Base-by-base conservation (phyloP, 2,329 filamentous ascomycete species). In the Calonectria pauciramosa region DNA sequence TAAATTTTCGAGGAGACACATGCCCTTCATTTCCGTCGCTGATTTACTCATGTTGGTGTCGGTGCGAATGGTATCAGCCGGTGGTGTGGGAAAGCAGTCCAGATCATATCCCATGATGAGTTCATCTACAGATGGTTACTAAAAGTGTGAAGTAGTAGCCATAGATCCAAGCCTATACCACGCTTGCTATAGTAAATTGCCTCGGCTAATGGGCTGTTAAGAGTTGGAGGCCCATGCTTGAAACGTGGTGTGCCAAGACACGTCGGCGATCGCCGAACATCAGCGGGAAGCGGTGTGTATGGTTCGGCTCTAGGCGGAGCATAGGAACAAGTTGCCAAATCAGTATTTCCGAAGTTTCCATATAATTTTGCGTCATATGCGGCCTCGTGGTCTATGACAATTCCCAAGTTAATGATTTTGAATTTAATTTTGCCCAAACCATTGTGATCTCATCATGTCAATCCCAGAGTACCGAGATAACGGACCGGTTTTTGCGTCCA, bases 391-490 rank as follows among this genome's bases (percentile, higher is more conserved):
- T 47, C 13, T n/a, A 11, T n/a, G 11, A 10, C 20, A 47, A 47
- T 20, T 8, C 16, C 16, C 16, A 18, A 2, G 6, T 20, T 20
- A 16, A 16, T 8, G 38, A 2, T 41, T 18, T 41, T 38, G 14
- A 28, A 26, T 9, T 34, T 23, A 16, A 56, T 13, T 34, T n/a
- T 9, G 20, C 10, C 6, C 32, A 14, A n/a, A n/a, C 23, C 7
- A 3, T 41, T 41, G 4, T 5, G 7, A 14, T 66, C 7, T 44
- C 52, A 69, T n/a, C 38, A 73, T 73, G 66, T 67, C 71, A 10
- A 66, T 73, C 6, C 49, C 71, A 8, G 38, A 73, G 36, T 73
- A 73, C n/a, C 26, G n/a, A 18, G 66, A 70, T 26, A 49, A 49
- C 20, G 66, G 71, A 9, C 38, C 71, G 1, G 4, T 70, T 2